phyloP scores from a whole-genome alignment of 495 filamentous ascomycete species.

The Lichenothelia convexa region DNA sequence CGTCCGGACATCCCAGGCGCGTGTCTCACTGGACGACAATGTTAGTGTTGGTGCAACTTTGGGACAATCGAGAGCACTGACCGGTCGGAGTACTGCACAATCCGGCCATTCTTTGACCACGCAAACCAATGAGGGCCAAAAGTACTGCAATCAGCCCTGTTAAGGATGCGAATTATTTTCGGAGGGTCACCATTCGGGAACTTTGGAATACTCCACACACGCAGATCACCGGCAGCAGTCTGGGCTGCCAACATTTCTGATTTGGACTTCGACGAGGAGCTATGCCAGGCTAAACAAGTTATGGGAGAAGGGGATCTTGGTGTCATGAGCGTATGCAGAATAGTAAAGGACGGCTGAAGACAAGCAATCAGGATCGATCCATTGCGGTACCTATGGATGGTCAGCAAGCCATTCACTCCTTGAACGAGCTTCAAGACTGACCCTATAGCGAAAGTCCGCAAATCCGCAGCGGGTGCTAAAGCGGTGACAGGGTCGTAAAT shows the following conservation, averaged over 20 bases:
- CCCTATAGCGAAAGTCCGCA: constrained; percentile 93
- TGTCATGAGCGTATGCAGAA: constrained; percentile 81
- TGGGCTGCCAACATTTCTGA: constrained; percentile 96
- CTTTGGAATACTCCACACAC: constrained; percentile 95
- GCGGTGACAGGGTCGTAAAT: constrained; percentile 89
- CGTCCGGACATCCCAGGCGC: constrained; percentile 90
- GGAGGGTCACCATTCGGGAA: constrained; percentile 55
- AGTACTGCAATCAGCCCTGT: constrained; percentile 52
- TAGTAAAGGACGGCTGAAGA: constrained; percentile 81
- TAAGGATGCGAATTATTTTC: constrained; percentile 74
- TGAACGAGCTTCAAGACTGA: constrained; percentile 31
- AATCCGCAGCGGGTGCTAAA: constrained; percentile 78
- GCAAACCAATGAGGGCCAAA: constrained; percentile 84
- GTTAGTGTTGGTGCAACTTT: constrained; percentile 8
- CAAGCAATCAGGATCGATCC: constrained; percentile 83
- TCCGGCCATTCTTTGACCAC: constrained; percentile 95
- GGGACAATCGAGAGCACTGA: constrained; percentile 28
- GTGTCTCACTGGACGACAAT: constrained; percentile 53
- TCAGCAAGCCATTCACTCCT: too few species aligned
- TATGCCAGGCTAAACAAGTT: constrained; percentile 85
- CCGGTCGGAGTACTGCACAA: constrained; percentile 86
- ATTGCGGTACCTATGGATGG: constrained; percentile 78
- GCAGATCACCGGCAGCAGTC: constrained; percentile 75
- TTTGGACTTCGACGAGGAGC: constrained; percentile 89
- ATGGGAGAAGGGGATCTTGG: constrained; percentile 71